A percentile compares a stretch with the other conserved stretches of the same genome.
phyloP scores from a whole-genome alignment of 2,329 filamentous ascomycete species.

The Aulographum hederae region DNA sequence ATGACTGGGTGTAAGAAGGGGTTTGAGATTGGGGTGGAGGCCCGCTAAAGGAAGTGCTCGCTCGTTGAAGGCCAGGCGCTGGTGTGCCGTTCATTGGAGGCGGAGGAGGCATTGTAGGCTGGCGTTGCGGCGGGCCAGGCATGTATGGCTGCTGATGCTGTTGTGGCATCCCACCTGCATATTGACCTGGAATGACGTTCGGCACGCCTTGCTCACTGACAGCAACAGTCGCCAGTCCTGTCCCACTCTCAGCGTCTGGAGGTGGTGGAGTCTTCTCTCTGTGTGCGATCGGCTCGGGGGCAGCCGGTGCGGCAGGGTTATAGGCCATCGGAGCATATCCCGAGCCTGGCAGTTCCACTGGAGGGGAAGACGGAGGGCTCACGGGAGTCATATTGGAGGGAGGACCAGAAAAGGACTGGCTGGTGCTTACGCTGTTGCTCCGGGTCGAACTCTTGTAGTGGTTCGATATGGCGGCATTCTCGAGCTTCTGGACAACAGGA shows the following conservation, averaged over 20 bases:
- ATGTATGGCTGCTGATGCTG: conserved; percentile 17
- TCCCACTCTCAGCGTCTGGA: conserved; percentile 39
- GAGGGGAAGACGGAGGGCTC: conserved; percentile 11
- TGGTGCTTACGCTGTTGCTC: conserved; percentile 12
- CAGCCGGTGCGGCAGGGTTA: conserved; percentile 61
- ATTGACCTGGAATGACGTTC: conserved; percentile 13
- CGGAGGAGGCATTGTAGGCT: conserved; percentile 9
- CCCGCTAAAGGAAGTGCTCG: conserved; percentile 18
- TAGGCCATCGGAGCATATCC: conserved; percentile 51
- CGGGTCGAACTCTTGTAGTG: conserved; percentile 23
- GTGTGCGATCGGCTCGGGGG: conserved; percentile 52
- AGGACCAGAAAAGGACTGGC: conserved; percentile 18
- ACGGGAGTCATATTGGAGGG: conserved; percentile 10
- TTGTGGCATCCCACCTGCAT: conserved; percentile 6
- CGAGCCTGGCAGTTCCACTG: conserved; percentile 14
- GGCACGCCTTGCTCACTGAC: conserved; percentile 18
- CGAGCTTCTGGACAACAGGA: conserved; percentile 54
- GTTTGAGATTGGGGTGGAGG: conserved; percentile 9
- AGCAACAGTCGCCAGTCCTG: conserved; percentile 21
- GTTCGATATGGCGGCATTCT: conserved; percentile 49
- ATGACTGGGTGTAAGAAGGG: conserved; percentile 12
- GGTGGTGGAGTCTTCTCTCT: conserved; percentile 67
- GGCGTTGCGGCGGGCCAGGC: conserved; percentile 20
- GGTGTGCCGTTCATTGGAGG: conserved; percentile 5
- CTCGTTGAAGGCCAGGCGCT: conserved; percentile 12